Evolutionary conservation across 371 early-diverging fungal species (phyloP), one percentile per base, ranked within the genome.

Genomic region (Chytridium lagenaria): DNA sequence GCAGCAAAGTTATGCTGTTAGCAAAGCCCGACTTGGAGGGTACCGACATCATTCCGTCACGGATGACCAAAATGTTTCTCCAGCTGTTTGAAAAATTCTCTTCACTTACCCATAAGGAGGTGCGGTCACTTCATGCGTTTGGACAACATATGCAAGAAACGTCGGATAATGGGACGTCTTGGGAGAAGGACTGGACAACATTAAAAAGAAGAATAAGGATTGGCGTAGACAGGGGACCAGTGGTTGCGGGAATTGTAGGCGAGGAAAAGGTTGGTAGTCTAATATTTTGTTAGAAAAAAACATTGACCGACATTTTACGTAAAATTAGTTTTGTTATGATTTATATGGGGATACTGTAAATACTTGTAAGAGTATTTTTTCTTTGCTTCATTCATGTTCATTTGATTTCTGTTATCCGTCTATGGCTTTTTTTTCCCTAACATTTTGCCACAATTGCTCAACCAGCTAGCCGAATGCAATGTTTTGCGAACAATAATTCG

Each of bases 281-380:
- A n/a, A n/a, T n/a, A n/a, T n/a, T n/a, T n/a, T n/a, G n/a, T n/a
- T n/a, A n/a, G n/a, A n/a, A n/a, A n/a, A n/a, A n/a, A n/a, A n/a
- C n/a, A n/a, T n/a, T n/a, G n/a, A n/a, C n/a, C n/a, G n/a, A n/a
- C n/a, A n/a, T n/a, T n/a, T n/a, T n/a, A n/a, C n/a, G n/a, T n/a
- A n/a, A n/a, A n/a, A n/a, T n/a, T n/a, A n/a, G 28, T 66, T 66
- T 44, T 40, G 44, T 44, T 66, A 66, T 44, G 67, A 66, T 66
- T 19, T 66, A 3, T 66, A 66, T 66, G 37, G 40, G 30, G 44
- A 66, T 39, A 66, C 67, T 23, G 38, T 37, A 16, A 66, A 66
- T 39, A 44, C 49, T 34, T 15, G 26, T 57, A 57, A 44, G 44
- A n/a, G 44, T 44, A 44, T 44, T 44, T 44, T 44, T 12, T 12